phyloP scores from a whole-genome alignment of 345 rosid genomes.

The Eucalyptus viminalis region DNA sequence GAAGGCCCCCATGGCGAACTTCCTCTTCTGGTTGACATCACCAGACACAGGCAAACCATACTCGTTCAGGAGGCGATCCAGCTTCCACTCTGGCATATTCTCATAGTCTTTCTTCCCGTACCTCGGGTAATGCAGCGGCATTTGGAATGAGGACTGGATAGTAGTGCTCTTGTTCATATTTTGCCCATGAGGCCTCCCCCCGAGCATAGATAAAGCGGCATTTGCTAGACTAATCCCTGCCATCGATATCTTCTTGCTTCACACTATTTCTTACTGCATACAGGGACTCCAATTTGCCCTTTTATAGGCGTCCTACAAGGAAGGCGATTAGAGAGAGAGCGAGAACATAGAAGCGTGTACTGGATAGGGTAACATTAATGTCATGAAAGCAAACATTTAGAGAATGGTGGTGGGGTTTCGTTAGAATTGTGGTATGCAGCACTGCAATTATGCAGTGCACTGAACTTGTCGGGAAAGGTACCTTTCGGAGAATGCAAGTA shows the following conservation, averaged over 20 bases:
- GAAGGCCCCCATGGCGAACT: constrained; percentile 55
- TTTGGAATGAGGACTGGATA: constrained; percentile 12
- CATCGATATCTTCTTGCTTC: neutral
- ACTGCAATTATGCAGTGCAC: neutral
- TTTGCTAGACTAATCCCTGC: neutral
- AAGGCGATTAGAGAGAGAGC: neutral
- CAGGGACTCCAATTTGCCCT: neutral
- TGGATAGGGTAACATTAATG: constrained; percentile 5
- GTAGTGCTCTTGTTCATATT: neutral
- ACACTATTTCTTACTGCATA: neutral
- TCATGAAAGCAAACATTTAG: neutral
- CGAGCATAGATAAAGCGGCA: neutral
- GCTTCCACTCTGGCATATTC: constrained; percentile 47
- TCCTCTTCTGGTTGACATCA: constrained; percentile 36
- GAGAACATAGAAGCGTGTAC: neutral
- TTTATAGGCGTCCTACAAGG: neutral
- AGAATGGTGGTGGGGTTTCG: neutral
- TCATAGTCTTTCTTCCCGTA: constrained; percentile 33
- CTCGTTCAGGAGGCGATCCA: constrained; percentile 33
- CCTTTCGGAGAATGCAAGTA: neutral
- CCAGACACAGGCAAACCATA: constrained; percentile 35
- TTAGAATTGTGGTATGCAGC: neutral
- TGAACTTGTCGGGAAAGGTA: neutral
- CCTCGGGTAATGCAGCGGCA: constrained; percentile 60
- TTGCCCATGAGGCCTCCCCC: neutral